phyloP scores from a whole-genome alignment of 345 rosid genomes.

The Eucalyptus sp. region DNA sequence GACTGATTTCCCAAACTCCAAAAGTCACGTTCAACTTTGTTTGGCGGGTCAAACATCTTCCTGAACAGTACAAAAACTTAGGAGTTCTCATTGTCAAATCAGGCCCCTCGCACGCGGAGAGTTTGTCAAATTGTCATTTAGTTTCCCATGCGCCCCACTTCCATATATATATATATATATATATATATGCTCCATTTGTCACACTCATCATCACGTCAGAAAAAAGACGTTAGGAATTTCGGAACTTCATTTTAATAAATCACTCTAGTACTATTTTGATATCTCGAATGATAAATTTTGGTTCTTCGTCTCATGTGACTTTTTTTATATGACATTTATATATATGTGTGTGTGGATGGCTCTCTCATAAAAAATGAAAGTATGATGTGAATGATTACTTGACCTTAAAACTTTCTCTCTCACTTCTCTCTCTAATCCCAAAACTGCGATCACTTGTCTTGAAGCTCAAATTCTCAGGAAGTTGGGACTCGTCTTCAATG shows the following conservation, averaged over 20 bases:
- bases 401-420: background rate
- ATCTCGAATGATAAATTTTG: accelerated
- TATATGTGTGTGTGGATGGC: too few species aligned
- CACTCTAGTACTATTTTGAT: accelerated
- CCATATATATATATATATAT: too few species aligned
- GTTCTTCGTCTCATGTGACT: accelerated
- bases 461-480: background rate
- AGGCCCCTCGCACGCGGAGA: background rate
- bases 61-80: background rate
- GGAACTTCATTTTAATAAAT: too few species aligned
- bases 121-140: background rate
- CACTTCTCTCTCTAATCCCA: background rate
- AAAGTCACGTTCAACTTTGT: background rate
- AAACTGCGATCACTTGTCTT: background rate
- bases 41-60: background rate
- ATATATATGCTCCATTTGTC: background rate
- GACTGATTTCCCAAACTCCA: background rate
- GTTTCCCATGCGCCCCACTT: background rate
- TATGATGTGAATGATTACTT: too few species aligned
- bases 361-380: too few species aligned
- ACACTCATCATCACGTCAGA: background rate
- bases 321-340: too few species aligned
- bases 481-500: background rate
- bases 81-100: background rate
- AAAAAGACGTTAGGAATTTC: accelerated